Base-by-base conservation (phyloP, 192 early-diverging fungal species). In the Gigaspora rosea region DNA sequence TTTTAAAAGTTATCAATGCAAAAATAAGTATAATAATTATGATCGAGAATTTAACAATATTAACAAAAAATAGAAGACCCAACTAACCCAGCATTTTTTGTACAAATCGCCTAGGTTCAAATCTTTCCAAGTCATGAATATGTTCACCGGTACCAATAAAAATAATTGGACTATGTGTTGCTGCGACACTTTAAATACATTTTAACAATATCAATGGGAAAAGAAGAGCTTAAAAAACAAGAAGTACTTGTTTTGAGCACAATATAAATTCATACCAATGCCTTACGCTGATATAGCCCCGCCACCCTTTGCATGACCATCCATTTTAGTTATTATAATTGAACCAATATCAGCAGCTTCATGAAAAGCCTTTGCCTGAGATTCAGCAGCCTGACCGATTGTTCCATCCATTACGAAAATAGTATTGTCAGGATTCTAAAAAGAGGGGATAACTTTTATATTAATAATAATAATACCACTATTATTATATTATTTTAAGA, bases 361-460 rank as follows among this genome's bases (percentile, higher is more conserved):
- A 75, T 94, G 93, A 75, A 98, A 98, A 50, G 95, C 96, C 73
- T 88, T 84, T 20, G 97, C 96, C 84, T 98, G 97, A 62, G 85
- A 80, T 74, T 98, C 96, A 6, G 96, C 97, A 8, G 97, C 96
- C 83, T 98, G 97, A 71, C 97, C 97, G 82, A 98, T 98, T 0
- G 97, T 95, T 54, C 94, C 97, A 81, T 98, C 97, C 96, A 98
- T 97, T 32, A 98, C 96, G 88, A 98, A 97, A 67, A 98, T 96
- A 22, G 91, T 91, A 80, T 94, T 91, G 80, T 97, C 90, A 8
- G 97, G 97, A 74, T 89, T 86, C 86, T 87, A 79, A 27, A 51
- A 47, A 1, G 41, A 65, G 36, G n/a, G 54, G 33, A 61, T 33
- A 12, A 18, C 27, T 5, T 33, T 74, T 12, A 62, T 56, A 71